Evolutionary conservation across 176 grass and related monocot species (phyloP), one percentile per base, ranked within the genome.

Genomic region (Phyllostachys edulis): DNA sequence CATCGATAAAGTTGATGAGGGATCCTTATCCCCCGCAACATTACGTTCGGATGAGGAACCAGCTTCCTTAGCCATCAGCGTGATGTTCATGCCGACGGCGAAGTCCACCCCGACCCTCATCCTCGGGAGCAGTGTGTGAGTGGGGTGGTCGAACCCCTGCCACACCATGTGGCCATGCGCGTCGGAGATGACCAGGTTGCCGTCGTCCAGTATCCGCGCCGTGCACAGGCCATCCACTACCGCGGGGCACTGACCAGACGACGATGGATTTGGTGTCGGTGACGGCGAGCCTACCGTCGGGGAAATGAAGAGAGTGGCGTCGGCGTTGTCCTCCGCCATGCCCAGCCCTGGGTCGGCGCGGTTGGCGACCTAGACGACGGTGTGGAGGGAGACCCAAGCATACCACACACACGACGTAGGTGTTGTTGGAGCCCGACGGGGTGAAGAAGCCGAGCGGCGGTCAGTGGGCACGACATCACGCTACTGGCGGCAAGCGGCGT

Each of bases 131-230:
- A 94, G 51, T 37, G 90, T 94, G 79, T 92, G 82, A 6, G 84
- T 84, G 3, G 90, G 93, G 76, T 92, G 82, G 75, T 94, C 93
- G 88, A 94, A 94, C 63, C 88, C 88, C 93, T 92, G 88, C 93
- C 93, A 94, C 34, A 71, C 76, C 70, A 90, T 75, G 17, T 13
- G 14, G 1, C 81, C 76, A 0, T 14, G 4, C n/a, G 8, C 40
- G 51, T 76, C 76, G 51, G 76, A 8, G 18, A 90, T 49, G 13
- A 82, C 71, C n/a, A 92, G 82, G 71, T 92, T 92, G 2, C 85
- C 91, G 70, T 63, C 55, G 80, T 92, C 87, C 0, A 9, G 78
- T 37, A 92, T 49, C 71, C 67, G 56, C 34, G 91, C 91, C 80
- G 77, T 20, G 69, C 77, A 82, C 34, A 47, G 7, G 0, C 46